Percentiles rank a stretch among this genome's conserved stretches.
phyloP scores from a whole-genome alignment of 441 rosid genomes.

The Jatropha multifida region DNA sequence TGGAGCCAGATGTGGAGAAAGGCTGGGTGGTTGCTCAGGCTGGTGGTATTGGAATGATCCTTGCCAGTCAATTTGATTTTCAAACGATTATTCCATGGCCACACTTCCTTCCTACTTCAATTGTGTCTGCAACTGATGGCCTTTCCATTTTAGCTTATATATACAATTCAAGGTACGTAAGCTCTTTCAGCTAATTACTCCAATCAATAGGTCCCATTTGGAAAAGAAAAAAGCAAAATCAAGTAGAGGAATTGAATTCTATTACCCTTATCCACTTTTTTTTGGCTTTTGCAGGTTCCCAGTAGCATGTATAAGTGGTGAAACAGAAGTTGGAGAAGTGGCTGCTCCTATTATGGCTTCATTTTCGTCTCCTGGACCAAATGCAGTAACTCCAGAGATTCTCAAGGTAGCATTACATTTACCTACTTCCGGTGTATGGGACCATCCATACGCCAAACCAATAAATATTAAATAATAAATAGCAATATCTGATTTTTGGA shows the following conservation, averaged over 20 bases:
- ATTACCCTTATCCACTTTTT: no score
- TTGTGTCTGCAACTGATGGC: conserved; percentile 29
- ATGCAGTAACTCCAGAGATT: conserved; percentile 31
- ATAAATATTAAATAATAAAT: background rate
- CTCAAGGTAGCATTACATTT: conserved; percentile 29
- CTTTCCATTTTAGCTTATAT: conserved; percentile 25
- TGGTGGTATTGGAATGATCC: conserved; percentile 42
- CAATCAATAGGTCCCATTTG: no score
- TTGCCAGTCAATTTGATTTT: background rate
- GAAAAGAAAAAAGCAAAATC: no score
- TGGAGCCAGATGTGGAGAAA: background rate
- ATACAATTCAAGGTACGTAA: conserved; percentile 16
- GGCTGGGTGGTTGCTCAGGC: conserved; percentile 20
- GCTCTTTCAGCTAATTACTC: background rate
- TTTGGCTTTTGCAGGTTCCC: conserved; percentile 16
- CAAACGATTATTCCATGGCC: background rate
- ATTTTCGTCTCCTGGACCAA: conserved; percentile 44
- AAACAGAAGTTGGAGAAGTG: conserved; percentile 10
- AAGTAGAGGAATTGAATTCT: no score
- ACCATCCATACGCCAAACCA: no score
- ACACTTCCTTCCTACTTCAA: conserved; percentile 33
- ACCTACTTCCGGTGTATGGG: no score
- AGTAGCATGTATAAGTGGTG: conserved; percentile 20
- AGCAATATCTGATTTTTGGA: background rate
- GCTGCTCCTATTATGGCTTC: conserved; percentile 39